Base-by-base conservation (phyloP, 495 filamentous ascomycete species). In the Aspergillus conjunctus region DNA sequence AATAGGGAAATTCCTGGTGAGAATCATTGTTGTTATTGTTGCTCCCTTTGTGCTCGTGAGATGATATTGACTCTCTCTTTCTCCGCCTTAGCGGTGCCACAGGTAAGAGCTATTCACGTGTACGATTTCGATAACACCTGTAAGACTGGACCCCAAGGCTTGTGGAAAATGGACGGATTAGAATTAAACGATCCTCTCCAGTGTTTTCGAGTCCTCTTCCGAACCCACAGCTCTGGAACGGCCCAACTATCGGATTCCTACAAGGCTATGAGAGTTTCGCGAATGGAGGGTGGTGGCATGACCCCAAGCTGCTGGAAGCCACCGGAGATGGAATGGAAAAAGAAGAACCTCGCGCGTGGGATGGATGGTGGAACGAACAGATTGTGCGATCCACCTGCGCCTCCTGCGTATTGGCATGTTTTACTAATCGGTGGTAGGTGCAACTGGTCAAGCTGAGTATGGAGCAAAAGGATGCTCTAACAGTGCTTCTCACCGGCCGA, bases 121-220 rank as follows among this genome's bases (percentile, higher is more conserved):
- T 99, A 98, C 78, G 94, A 99, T 75, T 99, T 99, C 71, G 94
- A 99, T 70, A 98, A 99, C 68, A 99, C 94, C 41, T 78, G 92
- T 95, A 80, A 74, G 85, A 66, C 32, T 49, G 9, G 8, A 41
- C 49, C 9, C 12, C 17, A 37, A 45, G 20, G 22, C n/a, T 11
- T 32, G 26, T 44, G 8, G n/a, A 22, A 26, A 34, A 11, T 30
- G 33, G 58, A 44, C n/a, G 17, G 14, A 52, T 31, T 37, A 18
- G 12, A 44, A 49, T 50, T 56, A 71, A 59, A 73, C 57, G 32
- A 9, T 33, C 14, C 34, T 45, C 1, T 45, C 33, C 63, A 96
- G 91, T 99, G 10, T 99, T 99, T 75, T 81, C 87, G 65, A 94
- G 86, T 20, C 94, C 94, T 18, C 79, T 96, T 8, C 94, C 94